Evolutionary conservation across 2,329 filamentous ascomycete species (phyloP).

Genomic region (Talaromyces sp.): DNA sequence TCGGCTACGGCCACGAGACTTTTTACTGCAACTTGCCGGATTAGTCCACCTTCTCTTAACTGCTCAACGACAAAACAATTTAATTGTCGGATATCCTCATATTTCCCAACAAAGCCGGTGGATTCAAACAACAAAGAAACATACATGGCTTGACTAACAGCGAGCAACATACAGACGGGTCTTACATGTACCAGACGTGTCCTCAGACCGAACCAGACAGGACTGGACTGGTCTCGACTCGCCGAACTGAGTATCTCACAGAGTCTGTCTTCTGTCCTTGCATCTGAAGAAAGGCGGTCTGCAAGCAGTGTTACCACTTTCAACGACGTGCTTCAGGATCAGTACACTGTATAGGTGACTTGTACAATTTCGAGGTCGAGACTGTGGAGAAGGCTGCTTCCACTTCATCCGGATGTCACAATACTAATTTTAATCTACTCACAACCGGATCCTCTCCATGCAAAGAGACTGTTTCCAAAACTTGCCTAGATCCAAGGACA

Average conservation of each 20-base stretch:
- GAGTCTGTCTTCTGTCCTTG: neutral
- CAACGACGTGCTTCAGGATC: neutral
- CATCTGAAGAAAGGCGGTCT: conserved; percentile 14
- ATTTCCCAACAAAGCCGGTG: neutral
- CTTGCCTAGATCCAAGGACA: neutral
- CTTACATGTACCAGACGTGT: conserved; percentile 1
- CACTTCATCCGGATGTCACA: neutral
- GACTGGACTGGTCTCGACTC: conserved; percentile 9
- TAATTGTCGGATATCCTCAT: conserved; percentile 3
- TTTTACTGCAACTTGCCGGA: conserved; percentile 11
- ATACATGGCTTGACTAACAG: neutral
- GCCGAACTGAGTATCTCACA: neutral
- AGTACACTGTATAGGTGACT: conserved; percentile 1
- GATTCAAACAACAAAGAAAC: neutral
- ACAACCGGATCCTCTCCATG: neutral
- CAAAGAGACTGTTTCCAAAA: neutral
- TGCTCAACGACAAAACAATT: neutral
- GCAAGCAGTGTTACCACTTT: conserved; percentile 5
- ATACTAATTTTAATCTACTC: neutral
- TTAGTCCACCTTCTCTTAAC: conserved; percentile 1
- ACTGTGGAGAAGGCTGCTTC: conserved; percentile 1
- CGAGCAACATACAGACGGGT: neutral
- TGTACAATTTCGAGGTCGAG: neutral
- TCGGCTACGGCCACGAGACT: conserved; percentile 5
- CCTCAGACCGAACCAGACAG: neutral